Evolutionary conservation across 2,329 filamentous ascomycete species (phyloP).

Genomic region (Fusarium torulosum): DNA sequence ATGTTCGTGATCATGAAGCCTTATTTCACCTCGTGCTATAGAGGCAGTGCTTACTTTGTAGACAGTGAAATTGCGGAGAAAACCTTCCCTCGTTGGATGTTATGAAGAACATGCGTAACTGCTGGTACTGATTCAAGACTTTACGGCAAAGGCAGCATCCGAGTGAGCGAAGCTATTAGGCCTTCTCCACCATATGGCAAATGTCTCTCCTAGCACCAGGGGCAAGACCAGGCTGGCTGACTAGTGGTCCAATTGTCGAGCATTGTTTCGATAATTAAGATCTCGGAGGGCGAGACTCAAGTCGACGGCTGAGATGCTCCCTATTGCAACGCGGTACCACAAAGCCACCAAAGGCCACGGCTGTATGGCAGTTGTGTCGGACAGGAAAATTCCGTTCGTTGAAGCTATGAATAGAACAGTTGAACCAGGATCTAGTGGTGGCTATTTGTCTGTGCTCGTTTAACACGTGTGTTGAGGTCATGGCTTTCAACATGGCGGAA

Average conservation of each 20-base stretch:
- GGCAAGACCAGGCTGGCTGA: neutral
- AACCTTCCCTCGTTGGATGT: neutral
- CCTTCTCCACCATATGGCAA: neutral
- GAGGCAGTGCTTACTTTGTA: neutral
- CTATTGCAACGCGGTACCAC: slow-evolving; percentile 3
- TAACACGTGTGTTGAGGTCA: slow-evolving; percentile 1
- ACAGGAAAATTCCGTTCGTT: neutral
- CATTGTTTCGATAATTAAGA: neutral
- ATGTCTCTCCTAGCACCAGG: neutral
- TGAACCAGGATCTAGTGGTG: neutral
- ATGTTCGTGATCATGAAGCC: neutral
- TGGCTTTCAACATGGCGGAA: neutral
- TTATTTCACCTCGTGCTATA: neutral
- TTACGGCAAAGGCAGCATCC: neutral
- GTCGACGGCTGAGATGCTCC: neutral
- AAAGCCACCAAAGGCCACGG: slow-evolving; percentile 6
- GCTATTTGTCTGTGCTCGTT: neutral
- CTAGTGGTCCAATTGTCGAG: neutral
- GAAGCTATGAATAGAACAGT: slow-evolving; percentile 4
- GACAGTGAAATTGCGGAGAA: neutral
- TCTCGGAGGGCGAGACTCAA: slow-evolving; percentile 10
- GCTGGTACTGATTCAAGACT: neutral
- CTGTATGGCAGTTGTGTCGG: neutral
- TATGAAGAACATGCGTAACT: neutral
- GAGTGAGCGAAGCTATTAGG: neutral